A percentile compares a stretch with the other conserved stretches of the same genome.
phyloP scores from a whole-genome alignment of 116 monocot species.

The Zostera marina region DNA sequence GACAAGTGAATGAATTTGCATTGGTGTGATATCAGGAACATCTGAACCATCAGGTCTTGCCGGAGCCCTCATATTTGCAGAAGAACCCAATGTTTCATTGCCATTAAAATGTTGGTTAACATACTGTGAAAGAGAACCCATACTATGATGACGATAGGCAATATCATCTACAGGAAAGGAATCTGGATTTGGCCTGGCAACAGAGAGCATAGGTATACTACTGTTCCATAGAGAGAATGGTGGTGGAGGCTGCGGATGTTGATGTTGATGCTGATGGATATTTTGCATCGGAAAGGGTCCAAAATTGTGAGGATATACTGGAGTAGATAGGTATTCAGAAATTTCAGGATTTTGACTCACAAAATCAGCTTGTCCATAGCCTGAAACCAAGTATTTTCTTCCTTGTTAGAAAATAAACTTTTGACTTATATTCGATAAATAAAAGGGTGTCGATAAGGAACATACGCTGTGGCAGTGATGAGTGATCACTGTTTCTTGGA shows the following conservation, averaged over 20 bases:
- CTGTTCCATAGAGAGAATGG: not conserved
- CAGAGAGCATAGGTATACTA: not conserved
- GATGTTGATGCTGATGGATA: not conserved
- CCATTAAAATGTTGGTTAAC: not conserved
- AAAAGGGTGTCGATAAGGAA: too few species aligned
- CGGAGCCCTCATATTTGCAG: not conserved
- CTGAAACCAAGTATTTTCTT: too few species aligned
- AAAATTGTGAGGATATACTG: too few species aligned
- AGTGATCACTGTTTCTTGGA: too few species aligned
- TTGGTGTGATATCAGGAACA: not conserved
- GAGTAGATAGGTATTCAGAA: too few species aligned
- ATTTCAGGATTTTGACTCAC: too few species aligned
- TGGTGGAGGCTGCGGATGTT: not conserved
- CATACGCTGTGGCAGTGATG: too few species aligned
- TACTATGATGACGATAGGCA: not conserved
- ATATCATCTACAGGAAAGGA: not conserved
- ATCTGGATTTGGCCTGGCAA: not conserved
- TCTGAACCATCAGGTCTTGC: not conserved
- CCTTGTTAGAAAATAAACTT: too few species aligned
- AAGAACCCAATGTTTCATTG: not conserved
- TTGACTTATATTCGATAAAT: too few species aligned
- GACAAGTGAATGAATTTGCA: not conserved
- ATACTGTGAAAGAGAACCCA: not conserved
- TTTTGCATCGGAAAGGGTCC: too few species aligned
- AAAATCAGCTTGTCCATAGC: too few species aligned